Conservation (phyloP, 805 yeast species). For the Nakazawaea ernobii region DNA sequence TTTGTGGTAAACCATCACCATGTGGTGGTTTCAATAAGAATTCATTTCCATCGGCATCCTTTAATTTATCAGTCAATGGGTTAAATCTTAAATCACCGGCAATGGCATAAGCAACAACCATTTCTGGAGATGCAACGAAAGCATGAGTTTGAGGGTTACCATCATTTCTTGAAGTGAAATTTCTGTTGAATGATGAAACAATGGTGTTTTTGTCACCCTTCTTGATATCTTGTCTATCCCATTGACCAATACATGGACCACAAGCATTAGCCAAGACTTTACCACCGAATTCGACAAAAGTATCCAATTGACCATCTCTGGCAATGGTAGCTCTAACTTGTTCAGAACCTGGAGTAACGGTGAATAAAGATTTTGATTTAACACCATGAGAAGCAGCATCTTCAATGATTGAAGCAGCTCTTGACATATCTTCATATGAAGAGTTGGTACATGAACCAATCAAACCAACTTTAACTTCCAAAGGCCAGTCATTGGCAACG, state of each 20-base stretch:
- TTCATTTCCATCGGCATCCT: slow-evolving; percentile 58
- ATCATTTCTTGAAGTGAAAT: slow-evolving; percentile 96
- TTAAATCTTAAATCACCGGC: slow-evolving; percentile 91
- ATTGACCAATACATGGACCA: slow-evolving; percentile 99
- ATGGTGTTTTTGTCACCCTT: slow-evolving; percentile 73
- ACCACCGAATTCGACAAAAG: slow-evolving; percentile 85
- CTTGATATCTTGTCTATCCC: slow-evolving; percentile 86
- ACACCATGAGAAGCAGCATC: slow-evolving; percentile 86
- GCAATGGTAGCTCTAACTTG: slow-evolving; percentile 96
- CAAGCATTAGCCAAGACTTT: slow-evolving; percentile 94
- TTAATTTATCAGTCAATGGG: slow-evolving; percentile 83
- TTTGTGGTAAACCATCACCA: slow-evolving; percentile 79
- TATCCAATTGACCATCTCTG: slow-evolving; percentile 84
- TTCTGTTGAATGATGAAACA: slow-evolving; percentile 96
- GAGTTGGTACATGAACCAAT: slow-evolving; percentile 99
- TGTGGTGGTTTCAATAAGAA: slow-evolving; percentile 77
- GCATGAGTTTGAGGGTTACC: slow-evolving; percentile 98
- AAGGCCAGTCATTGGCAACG: slow-evolving; percentile 77
- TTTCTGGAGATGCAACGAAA: slow-evolving; percentile 96
- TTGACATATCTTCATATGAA: slow-evolving; percentile 96
- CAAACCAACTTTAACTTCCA: slow-evolving; percentile 80
- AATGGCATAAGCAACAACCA: slow-evolving; percentile 95
- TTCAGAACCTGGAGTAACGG: slow-evolving; percentile 97
- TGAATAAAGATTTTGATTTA: slow-evolving; percentile 85
- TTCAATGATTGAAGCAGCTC: slow-evolving; percentile 84